Evolutionary conservation across 139 green algal species (phyloP), one percentile per base, ranked within the genome.

Genomic region (Chlorella sorokiniana): DNA sequence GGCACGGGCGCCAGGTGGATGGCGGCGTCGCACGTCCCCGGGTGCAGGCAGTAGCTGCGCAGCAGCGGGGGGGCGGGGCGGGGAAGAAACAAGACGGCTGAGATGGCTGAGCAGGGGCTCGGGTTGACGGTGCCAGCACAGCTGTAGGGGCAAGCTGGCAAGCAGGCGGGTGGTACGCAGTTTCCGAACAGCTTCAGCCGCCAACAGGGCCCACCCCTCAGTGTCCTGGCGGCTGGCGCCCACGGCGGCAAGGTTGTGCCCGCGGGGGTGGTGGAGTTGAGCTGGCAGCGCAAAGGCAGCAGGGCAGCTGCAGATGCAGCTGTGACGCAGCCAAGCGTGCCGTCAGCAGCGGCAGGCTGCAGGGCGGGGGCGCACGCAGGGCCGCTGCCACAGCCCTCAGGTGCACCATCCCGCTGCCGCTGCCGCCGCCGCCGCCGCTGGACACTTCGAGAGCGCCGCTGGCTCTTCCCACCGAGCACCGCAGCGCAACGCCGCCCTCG

Each of bases 1-100:
- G 83, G 61, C 1, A 81, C 74, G 0, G 91, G 87, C 1, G 91
- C 91, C 27, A 94, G 67, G 68, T 95, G 92, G 64, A 87, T 87
- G 78, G 79, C 64, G 25, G 48, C 76, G 31, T 95, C 92, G 27
- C 92, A 86, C 33, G 51, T 38, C 14, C 77, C 78, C 0, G 83
- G 83, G 11, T 87, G 79, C 40, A 85, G 29, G 2, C 64, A 2
- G 44, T 71, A 87, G 20, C 78, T 78, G 78, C 65, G 42, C 27
- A 11, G 59, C 10, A 61, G 5, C 22, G 45, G 27, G 51, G 63
- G 2, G 77, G 40, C 5, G 83, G 52, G n/a, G 33, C 8, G n/a
- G n/a, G n/a, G 37, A 5, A 48, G 9, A n/a, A 33, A 52, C 22
- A 51, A 38, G 7, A 27, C 1, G 5, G 67, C 23, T 52, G 23